Percentiles rank a stretch among this genome's conserved stretches.
Evolutionary conservation across 805 yeast genomes (phyloP).

Genomic region (Huiozyma naganishii): DNA sequence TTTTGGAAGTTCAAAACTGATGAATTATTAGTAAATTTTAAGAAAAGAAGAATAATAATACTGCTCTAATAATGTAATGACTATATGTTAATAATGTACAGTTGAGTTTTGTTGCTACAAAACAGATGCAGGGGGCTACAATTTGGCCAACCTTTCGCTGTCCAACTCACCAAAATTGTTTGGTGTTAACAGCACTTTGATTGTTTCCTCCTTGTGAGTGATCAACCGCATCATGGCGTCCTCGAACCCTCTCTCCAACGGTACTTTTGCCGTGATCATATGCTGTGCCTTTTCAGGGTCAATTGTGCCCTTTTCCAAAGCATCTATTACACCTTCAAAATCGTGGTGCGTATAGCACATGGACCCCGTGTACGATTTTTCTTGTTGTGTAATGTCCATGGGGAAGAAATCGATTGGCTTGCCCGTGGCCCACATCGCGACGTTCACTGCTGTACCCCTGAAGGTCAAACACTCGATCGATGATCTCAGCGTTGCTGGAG

Average conservation of each 20-base stretch:
- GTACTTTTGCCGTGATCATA: constrained; percentile 45
- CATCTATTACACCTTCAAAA: constrained; percentile 46
- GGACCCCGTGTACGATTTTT: constrained; percentile 47
- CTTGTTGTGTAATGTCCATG: constrained; percentile 45
- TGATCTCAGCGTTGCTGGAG: constrained; percentile 39
- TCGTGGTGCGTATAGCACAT: constrained; percentile 52
- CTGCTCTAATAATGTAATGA: background rate
- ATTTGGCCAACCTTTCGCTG: constrained; percentile 3
- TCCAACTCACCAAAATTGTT: constrained; percentile 30
- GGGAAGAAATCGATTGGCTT: constrained; percentile 40
- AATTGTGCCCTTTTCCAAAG: constrained; percentile 38
- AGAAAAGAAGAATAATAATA: background rate
- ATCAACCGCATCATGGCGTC: constrained; percentile 42
- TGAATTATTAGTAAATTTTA: too few relatives aligned
- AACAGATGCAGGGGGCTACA: background rate
- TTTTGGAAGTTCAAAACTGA: too few relatives aligned
- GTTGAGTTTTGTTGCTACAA: background rate
- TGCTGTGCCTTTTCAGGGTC: constrained; percentile 33
- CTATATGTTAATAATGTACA: background rate
- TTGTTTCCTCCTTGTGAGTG: constrained; percentile 43
- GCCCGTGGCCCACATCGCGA: constrained; percentile 51
- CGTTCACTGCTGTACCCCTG: constrained; percentile 49
- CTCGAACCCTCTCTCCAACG: constrained; percentile 39
- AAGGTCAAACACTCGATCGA: constrained; percentile 41
- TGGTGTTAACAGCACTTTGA: constrained; percentile 45